Evolutionary conservation across 352 stramenopile species (phyloP).

Genomic region (Phytopythium chamaehyphon): DNA sequence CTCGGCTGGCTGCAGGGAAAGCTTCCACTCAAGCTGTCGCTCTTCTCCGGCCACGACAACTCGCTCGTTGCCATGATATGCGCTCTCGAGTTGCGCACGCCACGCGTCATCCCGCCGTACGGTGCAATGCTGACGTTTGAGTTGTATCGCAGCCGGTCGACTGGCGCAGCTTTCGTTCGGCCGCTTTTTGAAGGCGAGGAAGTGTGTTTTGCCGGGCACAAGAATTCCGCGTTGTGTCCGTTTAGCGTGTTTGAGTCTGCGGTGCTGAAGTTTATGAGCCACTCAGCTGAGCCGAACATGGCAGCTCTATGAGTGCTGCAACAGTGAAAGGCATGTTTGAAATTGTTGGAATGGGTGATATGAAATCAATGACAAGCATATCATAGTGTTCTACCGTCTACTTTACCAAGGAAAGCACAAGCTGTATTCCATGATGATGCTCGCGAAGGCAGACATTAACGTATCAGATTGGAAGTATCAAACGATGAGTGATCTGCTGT

Average conservation of each 20-base stretch:
- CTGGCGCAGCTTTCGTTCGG: conserved; percentile 39
- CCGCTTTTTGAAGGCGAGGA: conserved; percentile 49
- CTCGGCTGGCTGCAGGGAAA: neutral
- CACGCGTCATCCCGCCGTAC: conserved; percentile 54
- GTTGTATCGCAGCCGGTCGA: conserved; percentile 42
- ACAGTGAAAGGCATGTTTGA: neutral
- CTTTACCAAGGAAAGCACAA: too few species aligned
- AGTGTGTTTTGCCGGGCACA: conserved; percentile 36
- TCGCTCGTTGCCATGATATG: conserved; percentile 67
- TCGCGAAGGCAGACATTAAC: too few species aligned
- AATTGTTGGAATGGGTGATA: neutral
- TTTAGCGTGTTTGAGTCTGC: conserved; percentile 52
- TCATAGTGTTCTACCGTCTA: too few species aligned
- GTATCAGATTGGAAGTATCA: too few species aligned
- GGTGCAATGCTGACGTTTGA: conserved; percentile 77
- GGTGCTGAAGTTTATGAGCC: conserved; percentile 40
- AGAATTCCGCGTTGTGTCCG: conserved; percentile 39
- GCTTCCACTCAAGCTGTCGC: conserved; percentile 44
- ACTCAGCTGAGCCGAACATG: conserved; percentile 11
- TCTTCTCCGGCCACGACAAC: conserved; percentile 82
- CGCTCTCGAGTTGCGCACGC: conserved; percentile 55
- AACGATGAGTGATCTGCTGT: too few species aligned
- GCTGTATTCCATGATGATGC: too few species aligned
- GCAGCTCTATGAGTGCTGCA: conserved; percentile 6
- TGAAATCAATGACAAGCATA: too few species aligned